These are phyloP conservation scores for Aspergillus indologenus DNA, from an alignment of 495 filamentous ascomycete species.

Conservation along the genomic window DNA sequence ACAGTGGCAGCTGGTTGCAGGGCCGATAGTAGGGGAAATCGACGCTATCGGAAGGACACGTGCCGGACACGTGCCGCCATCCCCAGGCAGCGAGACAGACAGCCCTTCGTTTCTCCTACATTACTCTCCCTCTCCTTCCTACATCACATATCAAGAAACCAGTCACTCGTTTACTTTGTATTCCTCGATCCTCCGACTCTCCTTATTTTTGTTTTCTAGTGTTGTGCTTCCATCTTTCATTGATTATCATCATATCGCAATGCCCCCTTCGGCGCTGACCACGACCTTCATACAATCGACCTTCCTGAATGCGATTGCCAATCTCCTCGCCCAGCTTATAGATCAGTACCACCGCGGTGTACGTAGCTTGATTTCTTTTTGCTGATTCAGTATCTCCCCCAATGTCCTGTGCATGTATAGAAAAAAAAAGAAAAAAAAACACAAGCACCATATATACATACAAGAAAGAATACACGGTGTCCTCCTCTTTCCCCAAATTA, in stretches of 20 bases:
- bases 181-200: not conserved
- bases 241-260: not conserved
- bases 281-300: slow-evolving; percentile 67
- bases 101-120: not conserved
- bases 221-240: no score
- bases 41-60: slow-evolving; percentile 10
- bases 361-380: slow-evolving; percentile 23
- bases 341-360: slow-evolving; percentile 65
- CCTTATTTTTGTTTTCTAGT: not conserved
- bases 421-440: no score
- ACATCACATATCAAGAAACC: not conserved
- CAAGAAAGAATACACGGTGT: no score
- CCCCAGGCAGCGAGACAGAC: not conserved
- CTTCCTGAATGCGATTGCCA: slow-evolving; percentile 70
- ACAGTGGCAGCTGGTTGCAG: not conserved
- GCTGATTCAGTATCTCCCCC: not conserved
- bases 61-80: slow-evolving; percentile 14
- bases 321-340: slow-evolving; percentile 77
- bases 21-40: not conserved
- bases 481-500: no score
- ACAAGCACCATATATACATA: no score
- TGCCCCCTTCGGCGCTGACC: slow-evolving; percentile 50
- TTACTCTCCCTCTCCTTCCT: no score
- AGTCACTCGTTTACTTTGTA: not conserved
- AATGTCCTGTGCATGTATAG: not conserved